Percentiles rank a stretch among this genome's conserved stretches.
Conservation (phyloP, 495 filamentous ascomycete genomes). For the Penicillium cataractarum region DNA sequence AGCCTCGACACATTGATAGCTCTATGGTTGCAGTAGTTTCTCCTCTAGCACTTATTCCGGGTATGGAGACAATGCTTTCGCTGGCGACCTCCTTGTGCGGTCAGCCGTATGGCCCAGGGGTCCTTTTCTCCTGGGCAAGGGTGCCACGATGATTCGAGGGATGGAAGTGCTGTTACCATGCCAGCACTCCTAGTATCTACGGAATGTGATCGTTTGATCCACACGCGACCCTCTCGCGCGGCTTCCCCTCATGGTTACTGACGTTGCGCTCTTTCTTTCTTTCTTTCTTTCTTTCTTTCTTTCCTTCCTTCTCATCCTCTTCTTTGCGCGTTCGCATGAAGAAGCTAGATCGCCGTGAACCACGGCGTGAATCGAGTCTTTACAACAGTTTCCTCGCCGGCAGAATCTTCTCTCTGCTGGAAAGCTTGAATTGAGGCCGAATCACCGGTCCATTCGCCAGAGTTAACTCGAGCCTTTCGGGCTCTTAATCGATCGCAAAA, state of each 20-base stretch:
- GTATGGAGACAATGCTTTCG: neutral
- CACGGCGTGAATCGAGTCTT: neutral
- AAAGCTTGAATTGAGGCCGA: neutral
- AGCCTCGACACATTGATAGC: conserved; percentile 9
- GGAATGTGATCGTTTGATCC: conserved; percentile 28
- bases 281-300: conserved; percentile 1
- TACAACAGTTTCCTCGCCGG: neutral
- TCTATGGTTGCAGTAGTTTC: conserved; percentile 18
- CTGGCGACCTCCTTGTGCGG: conserved; percentile 17
- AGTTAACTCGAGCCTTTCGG: neutral
- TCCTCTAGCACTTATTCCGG: conserved; percentile 1
- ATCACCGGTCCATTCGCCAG: neutral
- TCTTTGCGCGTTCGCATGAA: conserved; percentile 1
- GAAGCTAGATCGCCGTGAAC: neutral
- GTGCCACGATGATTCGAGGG: conserved; percentile 17
- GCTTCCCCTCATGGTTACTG: conserved; percentile 6
- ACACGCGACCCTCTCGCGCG: conserved; percentile 6
- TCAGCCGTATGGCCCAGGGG: neutral
- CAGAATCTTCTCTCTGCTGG: neutral
- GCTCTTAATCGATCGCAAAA: neutral
- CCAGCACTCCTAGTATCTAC: conserved; percentile 24
- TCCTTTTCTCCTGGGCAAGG: conserved; percentile 9
- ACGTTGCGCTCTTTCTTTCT: conserved; percentile 2
- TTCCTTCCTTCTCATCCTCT: neutral
- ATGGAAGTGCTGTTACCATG: conserved; percentile 34